These are phyloP conservation scores for Suillus spraguei DNA, from an alignment of 768 basidiomycete genomes.

Conservation along the genomic window DNA sequence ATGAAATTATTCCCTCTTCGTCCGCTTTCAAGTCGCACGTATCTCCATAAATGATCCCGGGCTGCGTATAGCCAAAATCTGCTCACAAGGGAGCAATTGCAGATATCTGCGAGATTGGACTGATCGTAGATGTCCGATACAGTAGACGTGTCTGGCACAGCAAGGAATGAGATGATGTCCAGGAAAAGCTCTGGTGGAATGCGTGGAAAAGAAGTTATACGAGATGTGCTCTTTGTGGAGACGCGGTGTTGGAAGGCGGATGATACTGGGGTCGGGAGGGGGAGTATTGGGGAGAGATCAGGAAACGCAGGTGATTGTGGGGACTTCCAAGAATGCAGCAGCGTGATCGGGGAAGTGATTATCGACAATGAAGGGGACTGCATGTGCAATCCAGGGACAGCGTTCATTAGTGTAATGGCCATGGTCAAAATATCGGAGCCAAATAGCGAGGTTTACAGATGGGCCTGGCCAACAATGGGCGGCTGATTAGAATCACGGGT, in stretches of 20 bases:
- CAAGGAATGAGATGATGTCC: conserved; percentile 30
- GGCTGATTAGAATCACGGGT: not conserved
- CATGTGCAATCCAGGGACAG: conserved; percentile 1
- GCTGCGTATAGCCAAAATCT: conserved; percentile 32
- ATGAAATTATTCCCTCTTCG: conserved; percentile 25
- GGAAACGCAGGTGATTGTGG: conserved; percentile 2
- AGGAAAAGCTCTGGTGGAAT: conserved; percentile 35
- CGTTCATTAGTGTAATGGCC: conserved; percentile 2
- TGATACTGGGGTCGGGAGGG: not conserved
- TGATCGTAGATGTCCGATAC: conserved; percentile 20
- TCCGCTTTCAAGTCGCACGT: conserved; percentile 22
- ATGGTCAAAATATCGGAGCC: not conserved
- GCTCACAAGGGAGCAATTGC: conserved; percentile 32
- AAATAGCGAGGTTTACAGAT: not conserved
- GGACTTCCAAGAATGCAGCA: conserved; percentile 3
- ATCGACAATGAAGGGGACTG: not conserved
- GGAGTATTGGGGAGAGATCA: not conserved
- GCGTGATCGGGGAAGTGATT: not conserved
- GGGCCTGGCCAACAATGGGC: not conserved
- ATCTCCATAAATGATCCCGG: conserved; percentile 25
- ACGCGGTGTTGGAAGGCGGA: not conserved
- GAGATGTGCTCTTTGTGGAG: not conserved
- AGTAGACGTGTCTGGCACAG: conserved; percentile 16
- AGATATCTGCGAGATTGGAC: conserved; percentile 22
- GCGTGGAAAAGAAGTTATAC: conserved; percentile 13